Evolutionary conservation across 257 asterid genomes (phyloP), one percentile per base, ranked within the genome.

Genomic region (Nicotiana knightiana): DNA sequence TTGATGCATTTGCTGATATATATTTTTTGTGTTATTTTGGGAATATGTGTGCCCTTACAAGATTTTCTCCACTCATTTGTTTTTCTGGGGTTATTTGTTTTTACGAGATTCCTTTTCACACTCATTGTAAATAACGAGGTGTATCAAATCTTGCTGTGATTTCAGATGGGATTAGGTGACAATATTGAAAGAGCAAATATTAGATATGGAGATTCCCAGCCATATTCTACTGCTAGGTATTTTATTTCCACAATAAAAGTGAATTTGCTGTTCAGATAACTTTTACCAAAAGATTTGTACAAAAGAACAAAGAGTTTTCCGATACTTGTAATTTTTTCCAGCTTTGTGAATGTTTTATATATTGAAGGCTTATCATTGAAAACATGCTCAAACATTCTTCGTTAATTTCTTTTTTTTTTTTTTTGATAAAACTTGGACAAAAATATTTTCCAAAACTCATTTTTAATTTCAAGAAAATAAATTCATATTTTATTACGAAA

Each of bases 161-260:
- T 81, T n/a, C 94, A 94, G 98, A 90, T 92, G 88, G 93, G 88
- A 0, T 79, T 88, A 83, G 88, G 85, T 21, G 97, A 91, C 46
- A 28, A 28, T 28, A 46, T 84, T 16, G 98, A 90, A 83, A 89
- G 91, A 75, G 86, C 85, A 65, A 91, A 89, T 65, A 39, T 88
- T n/a, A 88, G 91, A 77, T 88, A 88, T 81, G 93, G 85, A 86
- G 97, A 93, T 83, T 87, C 91, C 65, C 93, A 89, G 64, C 81
- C 92, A 39, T 80, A 80, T 68, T 73, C 84, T 61, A 83, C 86
- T 62, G 76, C 92, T 71, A 91, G 94, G 97, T 61, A 46, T 35
- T 32, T 55, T 35, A 67, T 35, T 70, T 70, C 21, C 77, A 17
- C 21, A n/a, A 53, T 2, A 10, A 39, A n/a, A 37, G n/a, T 39